These are phyloP conservation scores for Leccinum pellstonianum DNA, from an alignment of 768 basidiomycete species.

Conservation along the genomic window DNA sequence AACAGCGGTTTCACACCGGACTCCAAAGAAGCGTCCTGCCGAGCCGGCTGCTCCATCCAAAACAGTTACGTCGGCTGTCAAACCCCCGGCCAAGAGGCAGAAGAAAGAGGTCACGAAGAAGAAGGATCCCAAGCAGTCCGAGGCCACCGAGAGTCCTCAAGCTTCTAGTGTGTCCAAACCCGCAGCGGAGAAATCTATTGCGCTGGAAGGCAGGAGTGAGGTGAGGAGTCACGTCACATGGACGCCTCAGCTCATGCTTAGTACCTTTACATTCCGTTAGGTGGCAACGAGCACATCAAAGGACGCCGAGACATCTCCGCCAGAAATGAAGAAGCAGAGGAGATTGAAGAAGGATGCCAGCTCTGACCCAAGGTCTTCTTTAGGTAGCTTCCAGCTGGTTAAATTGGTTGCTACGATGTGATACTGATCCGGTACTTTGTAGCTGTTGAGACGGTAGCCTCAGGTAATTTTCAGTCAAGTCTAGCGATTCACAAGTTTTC, in stretches of 20 bases:
- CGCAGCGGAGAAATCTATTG: conserved; percentile 6
- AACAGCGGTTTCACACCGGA: background rate
- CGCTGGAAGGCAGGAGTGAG: conserved; percentile 4
- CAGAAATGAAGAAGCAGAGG: conserved; percentile 7
- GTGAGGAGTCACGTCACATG: conserved; percentile 7
- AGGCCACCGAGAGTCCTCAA: conserved; percentile 7
- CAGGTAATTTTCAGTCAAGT: background rate
- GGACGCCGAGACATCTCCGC: background rate
- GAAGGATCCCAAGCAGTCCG: conserved; percentile 2
- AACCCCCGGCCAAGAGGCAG: conserved; percentile 21
- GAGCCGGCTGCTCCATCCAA: background rate
- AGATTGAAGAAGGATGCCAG: conserved; percentile 9
- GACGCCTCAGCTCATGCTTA: conserved; percentile 1
- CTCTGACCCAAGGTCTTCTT: background rate
- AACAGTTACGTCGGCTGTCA: background rate
- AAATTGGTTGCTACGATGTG: background rate
- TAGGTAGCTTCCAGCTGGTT: conserved; percentile 11
- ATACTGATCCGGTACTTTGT: background rate
- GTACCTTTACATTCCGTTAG: conserved; percentile 9
- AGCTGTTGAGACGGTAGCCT: conserved; percentile 13
- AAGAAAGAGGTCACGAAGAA: conserved; percentile 4
- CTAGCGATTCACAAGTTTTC: background rate
- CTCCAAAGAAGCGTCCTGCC: background rate
- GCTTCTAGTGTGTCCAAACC: conserved; percentile 2
- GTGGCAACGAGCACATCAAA: background rate